Evolutionary conservation across 2,329 filamentous ascomycete genomes (phyloP), one percentile per base, ranked within the genome.

Genomic region (Colletotrichum zoysiae): DNA sequence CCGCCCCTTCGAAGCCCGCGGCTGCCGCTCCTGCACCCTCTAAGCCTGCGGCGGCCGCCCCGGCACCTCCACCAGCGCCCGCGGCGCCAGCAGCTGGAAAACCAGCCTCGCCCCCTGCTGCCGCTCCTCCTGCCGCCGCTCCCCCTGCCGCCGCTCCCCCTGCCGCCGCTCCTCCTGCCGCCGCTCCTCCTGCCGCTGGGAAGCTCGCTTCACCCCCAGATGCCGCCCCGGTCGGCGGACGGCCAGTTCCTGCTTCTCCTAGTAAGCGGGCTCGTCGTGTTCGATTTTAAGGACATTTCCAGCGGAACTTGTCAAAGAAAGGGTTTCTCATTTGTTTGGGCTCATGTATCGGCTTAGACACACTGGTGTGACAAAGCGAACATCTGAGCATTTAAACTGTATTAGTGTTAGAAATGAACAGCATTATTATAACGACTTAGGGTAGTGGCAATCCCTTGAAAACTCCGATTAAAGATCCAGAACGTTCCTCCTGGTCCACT

Each of bases 61-160:
- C 65, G 4, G 65, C 57, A 8, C 23, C 65, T n/a, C 65, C 65
- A 3, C 38, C 55, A 1, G 55, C 61, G 2, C 61, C 67, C 7
- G 61, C 61, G 5, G 67, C 38, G 1, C 53, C 51, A 2, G 50
- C 58, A 11, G 44, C 65, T 35, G 48, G 18, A 42, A 57, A n/a
- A 44, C 65, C 35, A 38, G 61, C 61, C 1, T 18, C 55, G 0
- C 55, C 67, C 1, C 50, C 48, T 8, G n/a, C 48, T 3, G 48
- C 65, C 3, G 40, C 51, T 5, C 53, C 67, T 5, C 62, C 62
- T 2, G 48, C 62, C 18, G 62, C 40, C 14, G 26, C 51, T 1
- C 48, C 44, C 5, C 23, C 48, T 6, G 48, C 57, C 0, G 65
- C 65, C 5, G 56, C 26, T 6, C 59, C 66, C 5, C 63, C 67